These are phyloP conservation scores for Beauveria scarabaeidicola DNA, from an alignment of 2,329 filamentous ascomycete genomes.

Conservation along the genomic window DNA sequence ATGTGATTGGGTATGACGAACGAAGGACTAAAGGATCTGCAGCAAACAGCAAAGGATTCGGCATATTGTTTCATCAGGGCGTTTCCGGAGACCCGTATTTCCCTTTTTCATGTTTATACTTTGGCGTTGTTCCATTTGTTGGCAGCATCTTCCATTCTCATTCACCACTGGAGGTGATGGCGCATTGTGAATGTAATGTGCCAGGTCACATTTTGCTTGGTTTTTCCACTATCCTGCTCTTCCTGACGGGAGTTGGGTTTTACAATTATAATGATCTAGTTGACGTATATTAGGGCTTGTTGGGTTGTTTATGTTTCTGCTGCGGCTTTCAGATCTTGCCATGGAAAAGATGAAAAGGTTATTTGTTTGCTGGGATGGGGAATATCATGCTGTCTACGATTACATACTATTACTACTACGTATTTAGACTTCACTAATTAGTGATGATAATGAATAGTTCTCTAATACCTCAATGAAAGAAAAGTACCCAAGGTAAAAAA, in stretches of 20 bases:
- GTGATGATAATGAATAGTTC: neutral
- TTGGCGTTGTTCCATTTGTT: neutral
- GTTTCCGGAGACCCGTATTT: conserved; percentile 13
- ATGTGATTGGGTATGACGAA: conserved; percentile 8
- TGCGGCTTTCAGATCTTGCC: neutral
- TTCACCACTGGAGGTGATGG: neutral
- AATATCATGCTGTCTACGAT: conserved; percentile 11
- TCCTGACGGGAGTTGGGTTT: neutral
- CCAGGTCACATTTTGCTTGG: neutral
- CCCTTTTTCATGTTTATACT: conserved; percentile 2
- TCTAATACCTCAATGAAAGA: neutral
- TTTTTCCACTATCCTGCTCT: neutral
- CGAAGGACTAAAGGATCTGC: neutral
- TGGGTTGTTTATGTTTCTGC: neutral
- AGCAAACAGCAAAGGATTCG: neutral
- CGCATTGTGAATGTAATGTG: neutral
- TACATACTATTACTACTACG: conserved; percentile 3
- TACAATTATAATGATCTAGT: conserved; percentile 6
- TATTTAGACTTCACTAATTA: conserved; percentile 5
- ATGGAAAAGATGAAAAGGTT: neutral
- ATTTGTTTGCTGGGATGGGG: conserved; percentile 1
- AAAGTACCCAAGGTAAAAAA: no score
- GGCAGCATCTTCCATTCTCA: neutral
- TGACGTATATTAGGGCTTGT: neutral
- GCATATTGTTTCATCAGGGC: conserved; percentile 14